Conservation (phyloP, 139 green algal genomes). For the Tetratostichococcus sp. region DNA sequence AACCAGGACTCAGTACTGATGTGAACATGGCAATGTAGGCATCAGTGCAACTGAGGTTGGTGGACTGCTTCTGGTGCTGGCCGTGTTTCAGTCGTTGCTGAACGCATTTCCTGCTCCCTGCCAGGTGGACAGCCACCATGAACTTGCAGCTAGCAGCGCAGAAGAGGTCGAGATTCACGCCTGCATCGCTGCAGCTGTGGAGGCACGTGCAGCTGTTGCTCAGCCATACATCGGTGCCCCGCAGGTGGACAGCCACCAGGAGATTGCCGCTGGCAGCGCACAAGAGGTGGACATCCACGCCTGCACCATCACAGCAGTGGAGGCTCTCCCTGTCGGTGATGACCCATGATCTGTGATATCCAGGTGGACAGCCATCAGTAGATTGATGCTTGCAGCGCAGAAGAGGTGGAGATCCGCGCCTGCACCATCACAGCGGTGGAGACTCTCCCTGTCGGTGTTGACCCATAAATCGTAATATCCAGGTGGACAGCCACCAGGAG, state of each 20-base stretch:
- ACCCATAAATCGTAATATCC: neutral
- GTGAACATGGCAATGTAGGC: too few species aligned
- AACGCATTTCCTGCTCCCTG: too few species aligned
- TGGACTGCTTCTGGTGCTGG: too few species aligned
- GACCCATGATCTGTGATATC: constrained; percentile 17
- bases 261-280: too few species aligned
- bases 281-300: constrained; percentile 75
- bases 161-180: constrained; percentile 75
- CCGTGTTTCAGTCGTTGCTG: too few species aligned
- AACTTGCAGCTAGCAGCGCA: too few species aligned
- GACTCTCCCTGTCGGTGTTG: neutral
- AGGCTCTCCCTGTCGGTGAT: too few species aligned
- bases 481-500: constrained; percentile 41
- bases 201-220: too few species aligned
- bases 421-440: constrained; percentile 60
- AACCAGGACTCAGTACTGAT: too few species aligned
- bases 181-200: constrained; percentile 58
- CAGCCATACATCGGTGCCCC: too few species aligned
- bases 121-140: constrained; percentile 51
- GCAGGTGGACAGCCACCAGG: too few species aligned
- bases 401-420: constrained; percentile 71
- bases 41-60: too few species aligned
- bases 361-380: constrained; percentile 40
- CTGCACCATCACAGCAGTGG: constrained; percentile 59
- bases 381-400: constrained; percentile 38